Conservation (phyloP, 768 basidiomycete genomes). For the Rossbeevera mucosa region DNA sequence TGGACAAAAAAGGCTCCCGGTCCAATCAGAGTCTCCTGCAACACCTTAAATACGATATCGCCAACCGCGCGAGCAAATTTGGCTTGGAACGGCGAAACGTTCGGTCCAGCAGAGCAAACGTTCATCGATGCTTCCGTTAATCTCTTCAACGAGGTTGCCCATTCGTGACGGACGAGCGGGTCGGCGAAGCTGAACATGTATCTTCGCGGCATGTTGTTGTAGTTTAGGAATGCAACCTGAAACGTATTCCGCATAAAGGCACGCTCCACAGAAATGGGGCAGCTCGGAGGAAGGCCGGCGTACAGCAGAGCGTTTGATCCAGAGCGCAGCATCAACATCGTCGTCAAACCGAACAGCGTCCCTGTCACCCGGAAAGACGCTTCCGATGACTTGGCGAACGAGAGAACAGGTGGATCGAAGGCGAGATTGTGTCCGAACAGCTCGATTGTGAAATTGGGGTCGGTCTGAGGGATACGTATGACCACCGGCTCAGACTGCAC, state of each 20-base stretch:
- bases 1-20: conserved; percentile 22
- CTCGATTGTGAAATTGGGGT: conserved; percentile 78
- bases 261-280: conserved; percentile 75
- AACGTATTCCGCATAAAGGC: conserved; percentile 97
- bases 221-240: conserved; percentile 79
- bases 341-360: conserved; percentile 75
- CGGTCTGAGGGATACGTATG: conserved; percentile 79
- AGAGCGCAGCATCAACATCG: conserved; percentile 76
- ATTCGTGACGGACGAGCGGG: conserved; percentile 66
- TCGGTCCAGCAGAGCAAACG: conserved; percentile 21
- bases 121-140: conserved; percentile 53
- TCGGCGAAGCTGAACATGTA: conserved; percentile 96
- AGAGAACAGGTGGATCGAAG: conserved; percentile 83
- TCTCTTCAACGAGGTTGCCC: conserved; percentile 63
- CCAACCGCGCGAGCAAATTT: conserved; percentile 64
- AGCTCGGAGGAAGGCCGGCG: conserved; percentile 74
- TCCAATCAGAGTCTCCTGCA: conserved; percentile 78
- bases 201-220: conserved; percentile 62
- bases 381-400: conserved; percentile 72
- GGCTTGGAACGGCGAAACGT: conserved; percentile 35
- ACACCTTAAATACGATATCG: conserved; percentile 71
- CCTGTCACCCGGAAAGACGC: conserved; percentile 90
- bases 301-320: conserved; percentile 84
- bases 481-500: conserved; percentile 84
- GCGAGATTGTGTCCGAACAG: conserved; percentile 82